Base-by-base conservation (phyloP, 306 rosid genomes). In the Fragaria nilgerrensis region DNA sequence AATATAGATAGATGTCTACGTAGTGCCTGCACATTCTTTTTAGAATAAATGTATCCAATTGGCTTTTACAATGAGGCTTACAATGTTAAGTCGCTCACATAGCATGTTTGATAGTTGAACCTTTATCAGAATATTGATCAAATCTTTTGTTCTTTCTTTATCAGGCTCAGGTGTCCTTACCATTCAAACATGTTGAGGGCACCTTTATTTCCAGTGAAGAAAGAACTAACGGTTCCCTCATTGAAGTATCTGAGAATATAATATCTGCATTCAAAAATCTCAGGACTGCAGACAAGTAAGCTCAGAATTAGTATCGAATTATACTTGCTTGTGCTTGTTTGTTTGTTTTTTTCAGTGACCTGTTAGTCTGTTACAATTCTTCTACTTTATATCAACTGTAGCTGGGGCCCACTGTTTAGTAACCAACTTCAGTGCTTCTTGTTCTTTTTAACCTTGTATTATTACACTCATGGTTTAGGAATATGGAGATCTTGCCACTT, bases 111-210 rank as follows among this genome's bases (percentile, higher is more conserved):
- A 1, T 8, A 37, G 39, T 36, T 59, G 39, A 23, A 16, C 62
- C 39, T 9, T 61, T 70, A 55, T 32, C 44, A 70, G 58, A 43
- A 65, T 34, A 27, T 27, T 68, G 39, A 45, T 74, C 41, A 17
- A 52, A 22, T n/a, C 39, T 34, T 68, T 52, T 39, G 65, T 80
- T 48, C 56, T 10, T 20, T 79, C 43, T 23, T 56, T 65, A 36
- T 43, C 88, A 94, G 98, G 96, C 97, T 81, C 86, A 83, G 49
- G 61, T 91, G 86, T 86, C 79, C 25, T 77, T 88, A 48, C 79
- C 85, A 44, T 53, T 81, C 55, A 48, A 87, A 67, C 71, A 73
- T 29, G 77, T 61, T 64, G 84, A 75, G 65, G 78, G 50, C 75
- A 41, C 70, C 56, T 32, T 79, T 62, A 65, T 74, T 79, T 80